Conservation (phyloP, 148 eudicot species). For the Agrostemma githago region DNA sequence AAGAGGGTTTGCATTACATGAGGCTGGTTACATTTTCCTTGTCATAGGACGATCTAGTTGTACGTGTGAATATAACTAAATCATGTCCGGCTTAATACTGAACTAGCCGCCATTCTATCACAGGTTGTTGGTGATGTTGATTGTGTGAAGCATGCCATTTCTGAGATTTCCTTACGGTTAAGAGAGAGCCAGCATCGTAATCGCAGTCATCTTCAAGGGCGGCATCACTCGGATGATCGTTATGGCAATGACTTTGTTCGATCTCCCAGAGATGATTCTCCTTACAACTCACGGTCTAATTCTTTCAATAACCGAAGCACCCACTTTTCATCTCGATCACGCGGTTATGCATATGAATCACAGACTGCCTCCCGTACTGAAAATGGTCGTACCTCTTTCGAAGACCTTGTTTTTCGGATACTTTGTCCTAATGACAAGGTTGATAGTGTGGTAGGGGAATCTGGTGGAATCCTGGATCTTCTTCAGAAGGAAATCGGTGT, state of each 20-base stretch:
- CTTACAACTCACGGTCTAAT: conserved; percentile 49
- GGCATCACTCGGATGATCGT: conserved; percentile 70
- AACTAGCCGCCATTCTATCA: background rate
- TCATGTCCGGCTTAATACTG: conserved; percentile 13
- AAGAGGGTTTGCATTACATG: conserved; percentile 6
- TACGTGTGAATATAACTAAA: background rate
- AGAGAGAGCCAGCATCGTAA: conserved; percentile 99
- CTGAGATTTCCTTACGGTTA: conserved; percentile 74
- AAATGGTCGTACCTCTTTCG: conserved; percentile 45
- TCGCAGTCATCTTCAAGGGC: conserved; percentile 56
- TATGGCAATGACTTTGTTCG: conserved; percentile 68
- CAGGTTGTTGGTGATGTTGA: conserved; percentile 80
- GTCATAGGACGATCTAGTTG: no score
- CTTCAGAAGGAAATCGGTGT: conserved; percentile 92
- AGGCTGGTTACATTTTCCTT: background rate
- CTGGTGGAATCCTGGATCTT: conserved; percentile 78
- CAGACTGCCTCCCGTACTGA: conserved; percentile 41
- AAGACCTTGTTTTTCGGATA: conserved; percentile 79
- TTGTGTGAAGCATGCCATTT: conserved; percentile 75
- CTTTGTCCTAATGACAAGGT: conserved; percentile 83
- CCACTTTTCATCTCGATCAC: conserved; percentile 46
- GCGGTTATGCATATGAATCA: conserved; percentile 48
- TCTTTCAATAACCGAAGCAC: conserved; percentile 41
- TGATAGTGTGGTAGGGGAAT: conserved; percentile 66
- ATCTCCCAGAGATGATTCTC: conserved; percentile 50